Conservation (phyloP, 495 filamentous ascomycete genomes). For the Annulohypoxylon moriforme region DNA sequence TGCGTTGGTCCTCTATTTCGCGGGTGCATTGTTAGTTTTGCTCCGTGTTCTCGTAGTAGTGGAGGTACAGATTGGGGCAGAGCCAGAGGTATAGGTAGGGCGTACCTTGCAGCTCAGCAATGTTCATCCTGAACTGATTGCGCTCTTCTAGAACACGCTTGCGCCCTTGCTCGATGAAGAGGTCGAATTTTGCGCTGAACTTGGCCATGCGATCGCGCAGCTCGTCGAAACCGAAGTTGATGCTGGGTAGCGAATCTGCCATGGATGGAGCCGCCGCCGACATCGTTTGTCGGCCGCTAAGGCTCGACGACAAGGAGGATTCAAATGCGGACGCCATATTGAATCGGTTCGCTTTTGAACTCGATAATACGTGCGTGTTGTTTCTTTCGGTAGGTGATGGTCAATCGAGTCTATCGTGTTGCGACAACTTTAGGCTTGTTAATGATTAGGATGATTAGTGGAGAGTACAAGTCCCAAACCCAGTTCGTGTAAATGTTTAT, state of each 20-base stretch:
- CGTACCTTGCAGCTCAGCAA: conserved; percentile 89
- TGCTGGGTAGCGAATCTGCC: conserved; percentile 85
- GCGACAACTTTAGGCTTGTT: conserved; percentile 18
- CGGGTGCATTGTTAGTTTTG: conserved; percentile 1
- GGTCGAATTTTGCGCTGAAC: conserved; percentile 91
- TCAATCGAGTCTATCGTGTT: conserved; percentile 16
- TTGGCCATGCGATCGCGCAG: conserved; percentile 93
- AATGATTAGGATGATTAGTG: not conserved
- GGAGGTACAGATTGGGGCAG: not conserved
- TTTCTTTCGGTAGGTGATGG: not conserved
- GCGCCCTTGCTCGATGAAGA: conserved; percentile 89
- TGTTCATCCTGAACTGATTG: conserved; percentile 90
- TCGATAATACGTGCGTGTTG: not conserved
- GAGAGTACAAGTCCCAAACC: not conserved
- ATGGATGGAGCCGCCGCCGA: conserved; percentile 58
- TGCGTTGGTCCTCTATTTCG: conserved; percentile 82
- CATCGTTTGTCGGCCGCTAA: conserved; percentile 73
- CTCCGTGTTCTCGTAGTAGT: not conserved
- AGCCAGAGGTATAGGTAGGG: not conserved
- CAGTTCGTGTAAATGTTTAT: conserved; percentile 44
- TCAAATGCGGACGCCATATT: conserved; percentile 79
- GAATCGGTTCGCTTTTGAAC: not conserved
- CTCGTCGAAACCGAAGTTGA: conserved; percentile 97
- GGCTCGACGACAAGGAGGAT: conserved; percentile 77
- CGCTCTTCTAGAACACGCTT: conserved; percentile 91